phyloP scores from a whole-genome alignment of 371 early-diverging fungal genomes.

The Mucor lusitanicus region DNA sequence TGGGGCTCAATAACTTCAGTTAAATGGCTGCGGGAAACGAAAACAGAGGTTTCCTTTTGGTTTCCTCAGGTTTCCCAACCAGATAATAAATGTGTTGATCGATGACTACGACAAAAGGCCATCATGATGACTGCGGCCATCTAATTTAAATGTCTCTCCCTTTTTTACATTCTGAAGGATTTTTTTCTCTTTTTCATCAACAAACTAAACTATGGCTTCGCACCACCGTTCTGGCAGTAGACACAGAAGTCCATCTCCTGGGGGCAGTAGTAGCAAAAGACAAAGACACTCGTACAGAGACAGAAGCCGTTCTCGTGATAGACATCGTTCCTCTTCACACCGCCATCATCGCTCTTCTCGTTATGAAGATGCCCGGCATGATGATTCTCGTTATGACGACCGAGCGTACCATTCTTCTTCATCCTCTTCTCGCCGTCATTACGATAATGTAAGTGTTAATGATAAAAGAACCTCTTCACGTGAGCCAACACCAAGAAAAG shows the following conservation, averaged over 20 bases:
- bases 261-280: constrained; percentile 39
- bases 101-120: too few species aligned
- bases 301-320: constrained; percentile 38
- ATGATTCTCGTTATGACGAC: constrained; percentile 30
- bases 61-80: too few species aligned
- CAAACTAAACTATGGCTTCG: constrained; percentile 27
- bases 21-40: too few species aligned
- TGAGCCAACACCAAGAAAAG: constrained; percentile 41
- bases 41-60: too few species aligned
- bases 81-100: too few species aligned
- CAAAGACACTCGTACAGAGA: constrained; percentile 31
- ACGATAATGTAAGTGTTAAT: constrained; percentile 48
- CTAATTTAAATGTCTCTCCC: neutral
- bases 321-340: constrained; percentile 36
- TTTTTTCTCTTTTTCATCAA: constrained; percentile 5
- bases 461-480: constrained; percentile 41
- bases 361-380: constrained; percentile 30
- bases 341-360: constrained; percentile 36
- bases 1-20: too few species aligned
- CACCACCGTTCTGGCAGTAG: constrained; percentile 39
- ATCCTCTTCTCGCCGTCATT: constrained; percentile 24
- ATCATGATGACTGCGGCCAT: neutral
- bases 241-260: constrained; percentile 48
- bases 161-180: neutral
- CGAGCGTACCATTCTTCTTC: constrained; percentile 25